Evolutionary conservation across 2,329 filamentous ascomycete species (phyloP), one percentile per base, ranked within the genome.

Genomic region (Rhinocladiella similis): DNA sequence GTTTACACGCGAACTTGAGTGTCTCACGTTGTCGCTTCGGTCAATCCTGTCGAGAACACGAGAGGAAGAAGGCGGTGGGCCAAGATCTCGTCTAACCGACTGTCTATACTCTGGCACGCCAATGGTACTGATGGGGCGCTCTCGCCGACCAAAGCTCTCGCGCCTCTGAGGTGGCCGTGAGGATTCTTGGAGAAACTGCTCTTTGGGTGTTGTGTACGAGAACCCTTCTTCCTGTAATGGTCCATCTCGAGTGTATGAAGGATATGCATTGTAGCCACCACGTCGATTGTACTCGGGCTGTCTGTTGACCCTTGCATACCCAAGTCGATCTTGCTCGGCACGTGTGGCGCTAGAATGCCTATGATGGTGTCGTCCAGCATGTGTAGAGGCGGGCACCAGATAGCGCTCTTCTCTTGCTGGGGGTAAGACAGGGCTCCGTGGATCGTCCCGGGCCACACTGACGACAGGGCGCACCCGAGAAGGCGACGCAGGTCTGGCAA

Each of bases 171-270:
- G 38, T 19, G 38, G 38, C 7, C 13, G 38, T 7, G 38, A 41
- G 12, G 64, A 36, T 61, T 41, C 38, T 41, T 41, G 38, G 25
- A 77, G 72, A 57, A 77, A 77, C 52, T 77, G 75, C 52, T 79
- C 76, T 36, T 71, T 71, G 2, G 75, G 70, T 5, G 72, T 75
- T 13, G 77, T 80, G 58, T 79, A 79, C 12, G 75, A 77, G 60
- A 76, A 78, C 33, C 56, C 60, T 36, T 64, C 58, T 47, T 65
- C 65, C 27, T 60, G 55, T 13, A 57, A 45, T n/a, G 53, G 47
- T 10, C 16, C 54, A 38, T 38, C 43, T 5, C 43, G 38, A 10
- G 57, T 33, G 35, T 51, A 51, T 29, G 48, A 50, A 3, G 59
- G 53, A 29, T 55, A 53, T 18, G 42, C 33, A 54, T 62, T 63